A percentile compares a stretch with the other conserved stretches of the same genome.
Conservation (phyloP, 768 basidiomycete genomes). For the Cystobasidium ongulense region DNA sequence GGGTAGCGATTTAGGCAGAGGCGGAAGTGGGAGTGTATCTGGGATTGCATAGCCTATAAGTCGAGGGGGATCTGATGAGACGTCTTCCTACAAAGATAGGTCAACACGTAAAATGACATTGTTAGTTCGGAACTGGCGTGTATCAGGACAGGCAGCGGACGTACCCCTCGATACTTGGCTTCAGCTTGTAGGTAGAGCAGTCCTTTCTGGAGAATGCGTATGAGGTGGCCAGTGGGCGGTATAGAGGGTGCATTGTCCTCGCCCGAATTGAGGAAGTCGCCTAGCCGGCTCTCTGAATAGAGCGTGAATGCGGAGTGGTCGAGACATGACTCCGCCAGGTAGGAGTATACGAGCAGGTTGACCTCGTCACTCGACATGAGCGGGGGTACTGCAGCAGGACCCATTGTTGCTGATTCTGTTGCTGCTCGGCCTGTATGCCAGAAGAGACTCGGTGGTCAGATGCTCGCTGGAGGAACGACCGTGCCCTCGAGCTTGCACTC, state of each 20-base stretch:
- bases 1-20: conserved; percentile 35
- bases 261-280: neutral
- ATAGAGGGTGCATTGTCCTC: conserved; percentile 25
- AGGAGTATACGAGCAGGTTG: conserved; percentile 40
- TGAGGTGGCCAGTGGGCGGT: conserved; percentile 39
- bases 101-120: neutral
- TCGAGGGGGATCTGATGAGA: neutral
- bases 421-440: neutral
- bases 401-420: too few species aligned
- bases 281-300: conserved; percentile 35
- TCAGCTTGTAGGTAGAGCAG: conserved; percentile 41
- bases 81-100: conserved; percentile 21
- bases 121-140: too few species aligned
- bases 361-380: conserved; percentile 37
- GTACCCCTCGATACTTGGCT: conserved; percentile 35
- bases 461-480: too few species aligned
- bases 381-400: conserved; percentile 8
- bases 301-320: conserved; percentile 37
- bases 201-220: conserved; percentile 40
- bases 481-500: too few species aligned
- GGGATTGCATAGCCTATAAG: conserved; percentile 38
- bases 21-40: conserved; percentile 35
- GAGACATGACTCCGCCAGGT: conserved; percentile 40
- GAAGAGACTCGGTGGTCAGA: neutral
- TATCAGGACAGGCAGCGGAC: neutral